These are phyloP conservation scores for Rhipidocladum racemiflorum DNA, from an alignment of 176 grass and related monocot species.

Conservation along the genomic window DNA sequence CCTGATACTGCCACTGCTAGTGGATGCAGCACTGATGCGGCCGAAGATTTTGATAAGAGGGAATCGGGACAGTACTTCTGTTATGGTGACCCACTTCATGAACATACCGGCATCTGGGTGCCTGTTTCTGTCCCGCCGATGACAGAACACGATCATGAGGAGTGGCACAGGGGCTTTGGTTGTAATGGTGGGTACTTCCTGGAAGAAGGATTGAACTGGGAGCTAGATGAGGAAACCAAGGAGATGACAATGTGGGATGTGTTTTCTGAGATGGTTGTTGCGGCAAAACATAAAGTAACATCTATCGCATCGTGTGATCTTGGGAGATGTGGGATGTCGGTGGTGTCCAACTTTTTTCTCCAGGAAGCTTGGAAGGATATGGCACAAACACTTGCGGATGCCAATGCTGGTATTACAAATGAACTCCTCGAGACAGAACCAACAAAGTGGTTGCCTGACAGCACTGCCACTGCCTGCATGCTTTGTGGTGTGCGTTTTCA, in stretches of 20 bases:
- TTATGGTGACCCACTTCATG: slow-evolving; percentile 52
- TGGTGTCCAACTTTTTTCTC: slow-evolving; percentile 36
- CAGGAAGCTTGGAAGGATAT: slow-evolving; percentile 74
- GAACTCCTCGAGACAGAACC: slow-evolving; percentile 59
- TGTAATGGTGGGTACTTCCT: slow-evolving; percentile 53
- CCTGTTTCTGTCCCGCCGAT: slow-evolving; percentile 69
- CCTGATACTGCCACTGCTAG: slow-evolving; percentile 17
- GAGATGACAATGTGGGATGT: slow-evolving; percentile 80
- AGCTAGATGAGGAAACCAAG: slow-evolving; percentile 36
- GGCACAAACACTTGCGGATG: slow-evolving; percentile 43
- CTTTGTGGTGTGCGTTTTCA: slow-evolving; percentile 55
- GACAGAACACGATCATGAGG: slow-evolving; percentile 36
- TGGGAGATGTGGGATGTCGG: slow-evolving; percentile 24
- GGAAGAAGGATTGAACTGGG: slow-evolving; percentile 60
- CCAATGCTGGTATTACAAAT: slow-evolving; percentile 29
- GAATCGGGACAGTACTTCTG: slow-evolving; percentile 43
- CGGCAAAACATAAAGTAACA: slow-evolving; percentile 34
- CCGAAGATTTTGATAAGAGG: slow-evolving; percentile 7
- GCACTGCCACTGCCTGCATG: slow-evolving; percentile 56
- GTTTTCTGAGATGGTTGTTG: slow-evolving; percentile 58
- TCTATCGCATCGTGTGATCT: slow-evolving; percentile 25
- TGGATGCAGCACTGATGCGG: neutral
- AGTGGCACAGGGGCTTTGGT: slow-evolving; percentile 47
- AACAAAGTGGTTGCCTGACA: slow-evolving; percentile 59
- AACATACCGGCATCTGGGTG: slow-evolving; percentile 72